phyloP scores from a whole-genome alignment of 305 asterid genomes.

The Striga hermonthica region DNA sequence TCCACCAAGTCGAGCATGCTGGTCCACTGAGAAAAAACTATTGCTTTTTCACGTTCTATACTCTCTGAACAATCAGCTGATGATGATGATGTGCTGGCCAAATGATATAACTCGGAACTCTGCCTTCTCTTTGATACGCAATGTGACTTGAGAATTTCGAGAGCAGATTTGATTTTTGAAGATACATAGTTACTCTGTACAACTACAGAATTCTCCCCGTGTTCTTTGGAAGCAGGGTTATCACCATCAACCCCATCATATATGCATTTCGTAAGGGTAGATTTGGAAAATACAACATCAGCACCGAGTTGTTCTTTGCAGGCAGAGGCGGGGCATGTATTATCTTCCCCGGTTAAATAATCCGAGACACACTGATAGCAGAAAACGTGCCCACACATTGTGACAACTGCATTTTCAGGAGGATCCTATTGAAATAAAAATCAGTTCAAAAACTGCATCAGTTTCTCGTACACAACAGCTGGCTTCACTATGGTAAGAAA shows the following conservation, averaged over 20 bases:
- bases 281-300: constrained; percentile 68
- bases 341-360: constrained; percentile 80
- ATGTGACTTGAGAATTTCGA: constrained; percentile 57
- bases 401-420: constrained; percentile 93
- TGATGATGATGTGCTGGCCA: constrained; percentile 44
- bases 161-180: constrained; percentile 74
- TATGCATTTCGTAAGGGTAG: constrained; percentile 60
- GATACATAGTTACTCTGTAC: constrained; percentile 60
- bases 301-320: constrained; percentile 90
- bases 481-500: constrained; percentile 15
- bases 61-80: constrained; percentile 36
- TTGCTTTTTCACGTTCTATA: constrained; percentile 65
- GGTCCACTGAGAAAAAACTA: constrained; percentile 98
- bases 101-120: constrained; percentile 21
- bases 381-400: constrained; percentile 92
- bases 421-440: constrained; percentile 64
- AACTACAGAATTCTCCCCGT: constrained; percentile 48
- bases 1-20: constrained; percentile 89
- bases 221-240: constrained; percentile 37
- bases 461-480: constrained; percentile 23
- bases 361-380: constrained; percentile 90
- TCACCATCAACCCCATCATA: constrained; percentile 47
- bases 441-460: constrained; percentile 31
- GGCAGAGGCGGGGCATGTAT: constrained; percentile 71
- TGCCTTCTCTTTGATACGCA: constrained; percentile 40